These are phyloP conservation scores for Danielozyma ontarioensis DNA, from an alignment of 805 yeast species.

Conservation along the genomic window DNA sequence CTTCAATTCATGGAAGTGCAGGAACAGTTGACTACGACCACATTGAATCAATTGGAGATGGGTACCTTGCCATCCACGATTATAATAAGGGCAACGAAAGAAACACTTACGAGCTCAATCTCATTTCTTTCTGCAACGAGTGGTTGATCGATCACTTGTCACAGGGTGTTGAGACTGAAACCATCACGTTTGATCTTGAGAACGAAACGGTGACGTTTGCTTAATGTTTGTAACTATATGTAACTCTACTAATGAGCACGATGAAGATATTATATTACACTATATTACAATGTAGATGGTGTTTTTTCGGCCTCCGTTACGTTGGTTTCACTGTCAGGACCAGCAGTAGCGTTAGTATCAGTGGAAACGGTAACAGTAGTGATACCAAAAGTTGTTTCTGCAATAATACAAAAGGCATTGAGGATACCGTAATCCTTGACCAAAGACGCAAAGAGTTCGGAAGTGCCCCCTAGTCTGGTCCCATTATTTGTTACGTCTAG, in stretches of 20 bases:
- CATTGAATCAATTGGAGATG: constrained; percentile 14
- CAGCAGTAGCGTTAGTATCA: background rate
- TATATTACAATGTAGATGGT: no score
- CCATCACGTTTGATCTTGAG: constrained; percentile 23
- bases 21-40: constrained; percentile 1
- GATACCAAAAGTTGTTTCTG: constrained; percentile 13
- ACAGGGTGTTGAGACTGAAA: background rate
- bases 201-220: constrained; percentile 11
- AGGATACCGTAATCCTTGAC: constrained; percentile 20
- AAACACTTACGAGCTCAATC: constrained; percentile 18
- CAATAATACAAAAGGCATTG: constrained; percentile 17
- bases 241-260: no score
- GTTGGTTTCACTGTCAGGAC: no score
- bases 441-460: constrained; percentile 15
- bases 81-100: constrained; percentile 29
- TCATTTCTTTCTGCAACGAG: constrained; percentile 21
- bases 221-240: no score
- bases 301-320: no score
- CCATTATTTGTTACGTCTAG: constrained; percentile 4
- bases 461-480: no score
- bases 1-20: background rate
- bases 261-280: no score
- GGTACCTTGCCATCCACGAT: constrained; percentile 28
- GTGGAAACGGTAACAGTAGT: background rate
- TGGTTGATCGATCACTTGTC: constrained; percentile 11